Base-by-base conservation (phyloP, 495 filamentous ascomycete genomes). In the Xylaria telfairii region DNA sequence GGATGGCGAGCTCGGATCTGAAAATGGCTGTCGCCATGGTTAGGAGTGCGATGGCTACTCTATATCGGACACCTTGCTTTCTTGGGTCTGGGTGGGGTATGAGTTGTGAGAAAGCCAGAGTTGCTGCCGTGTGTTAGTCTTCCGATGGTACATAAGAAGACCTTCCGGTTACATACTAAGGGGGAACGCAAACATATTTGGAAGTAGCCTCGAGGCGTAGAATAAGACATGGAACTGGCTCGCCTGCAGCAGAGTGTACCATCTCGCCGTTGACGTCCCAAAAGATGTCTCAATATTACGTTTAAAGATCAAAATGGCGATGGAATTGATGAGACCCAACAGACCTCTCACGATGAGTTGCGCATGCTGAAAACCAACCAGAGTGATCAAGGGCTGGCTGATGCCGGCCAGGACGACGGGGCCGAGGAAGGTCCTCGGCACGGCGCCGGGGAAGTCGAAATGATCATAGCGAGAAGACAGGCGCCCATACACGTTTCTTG, bases 151-250 rank as follows among this genome's bases (percentile, higher is more conserved):
- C 21, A 60, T 32, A 13, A 24, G 28, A 44, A 21, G 24, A 69
- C 32, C 13, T 51, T 44, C 12, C 41, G 54, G 41, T n/a, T 32
- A 81, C 85, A 73, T 85, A 91, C 89, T 91, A 19, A 97, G 80
- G 17, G 90, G 88, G 81, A 99, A 95, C 57, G 96, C 96, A 78
- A 98, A 98, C 89, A 96, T 97, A 77, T 99, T 99, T 5, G 96
- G 96, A 37, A 99, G 83, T 1, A 94, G 93, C 65, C 96, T 86
- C 9, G 93, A 96, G 19, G 96, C 93, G 80, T 98, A 99, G 84
- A 93, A 98, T 62, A 96, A 87, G 63, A 97, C 81, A 82, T 98
- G 96, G 77, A 99, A 98, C 77, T 97, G 95, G 79, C 90, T 92
- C 0, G 88, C 87, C 72, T 96, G 94, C 42, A 98, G 85, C 62